phyloP scores from a whole-genome alignment of 2,329 filamentous ascomycete genomes.

The Colletotrichum acutatum region DNA sequence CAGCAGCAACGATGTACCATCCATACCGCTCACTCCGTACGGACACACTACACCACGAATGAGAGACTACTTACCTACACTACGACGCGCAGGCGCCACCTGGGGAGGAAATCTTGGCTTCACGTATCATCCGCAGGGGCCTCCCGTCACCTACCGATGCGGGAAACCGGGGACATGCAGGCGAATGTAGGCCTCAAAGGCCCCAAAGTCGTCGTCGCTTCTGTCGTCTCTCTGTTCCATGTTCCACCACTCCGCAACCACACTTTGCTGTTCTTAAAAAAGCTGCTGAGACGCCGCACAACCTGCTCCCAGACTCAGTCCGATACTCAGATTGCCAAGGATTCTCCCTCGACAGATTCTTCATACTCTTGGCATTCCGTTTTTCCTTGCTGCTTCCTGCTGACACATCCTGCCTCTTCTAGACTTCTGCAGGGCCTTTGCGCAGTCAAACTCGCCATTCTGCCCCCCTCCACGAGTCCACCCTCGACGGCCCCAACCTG shows the following conservation, averaged over 20 bases:
- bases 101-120: neutral
- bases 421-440: neutral
- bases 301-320: slow-evolving; percentile 32
- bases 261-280: slow-evolving; percentile 32
- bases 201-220: neutral
- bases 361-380: neutral
- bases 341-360: slow-evolving; percentile 21
- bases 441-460: neutral
- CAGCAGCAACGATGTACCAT: neutral
- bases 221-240: neutral
- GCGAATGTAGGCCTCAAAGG: neutral
- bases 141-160: slow-evolving; percentile 1
- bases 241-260: neutral
- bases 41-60: no score
- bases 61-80: no score
- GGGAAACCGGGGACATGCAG: slow-evolving; percentile 1
- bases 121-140: neutral
- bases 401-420: slow-evolving; percentile 12
- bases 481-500: neutral
- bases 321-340: slow-evolving; percentile 34
- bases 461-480: neutral
- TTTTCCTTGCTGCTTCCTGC: slow-evolving; percentile 1
- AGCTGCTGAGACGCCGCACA: slow-evolving; percentile 36
- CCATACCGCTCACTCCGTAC: neutral
- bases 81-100: no score